These are phyloP conservation scores for Helotiales sp. DNA, from an alignment of 2,329 filamentous ascomycete genomes.

Conservation along the genomic window DNA sequence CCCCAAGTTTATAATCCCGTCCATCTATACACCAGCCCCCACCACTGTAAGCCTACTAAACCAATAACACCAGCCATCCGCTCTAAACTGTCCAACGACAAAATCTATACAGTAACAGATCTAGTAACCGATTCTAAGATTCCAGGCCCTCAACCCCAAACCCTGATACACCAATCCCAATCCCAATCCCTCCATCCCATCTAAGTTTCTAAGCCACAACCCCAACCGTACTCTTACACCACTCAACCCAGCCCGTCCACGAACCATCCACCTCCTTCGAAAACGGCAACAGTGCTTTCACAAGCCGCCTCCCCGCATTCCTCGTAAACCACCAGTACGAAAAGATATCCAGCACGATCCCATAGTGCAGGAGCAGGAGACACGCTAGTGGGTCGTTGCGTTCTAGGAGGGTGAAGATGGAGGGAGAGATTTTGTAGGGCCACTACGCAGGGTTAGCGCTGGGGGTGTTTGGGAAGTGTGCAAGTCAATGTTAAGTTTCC, in stretches of 20 bases:
- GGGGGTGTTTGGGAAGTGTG: too few species aligned
- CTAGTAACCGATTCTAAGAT: not conserved
- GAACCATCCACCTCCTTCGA: not conserved
- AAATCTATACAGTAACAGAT: too few species aligned
- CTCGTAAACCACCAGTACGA: conserved; percentile 12
- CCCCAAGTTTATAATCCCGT: too few species aligned
- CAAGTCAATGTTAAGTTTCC: too few species aligned
- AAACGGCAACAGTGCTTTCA: not conserved
- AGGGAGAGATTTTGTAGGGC: not conserved
- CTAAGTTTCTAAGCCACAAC: not conserved
- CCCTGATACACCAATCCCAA: not conserved
- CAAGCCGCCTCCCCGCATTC: conserved; percentile 6
- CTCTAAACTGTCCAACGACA: not conserved
- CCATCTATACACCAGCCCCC: too few species aligned
- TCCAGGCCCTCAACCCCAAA: not conserved
- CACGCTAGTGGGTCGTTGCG: not conserved
- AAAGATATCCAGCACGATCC: conserved; percentile 6
- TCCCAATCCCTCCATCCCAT: not conserved
- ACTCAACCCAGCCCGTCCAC: not conserved
- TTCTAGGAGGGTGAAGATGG: conserved; percentile 3
- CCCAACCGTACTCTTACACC: not conserved
- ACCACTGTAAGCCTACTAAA: too few species aligned
- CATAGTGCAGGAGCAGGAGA: conserved; percentile 10
- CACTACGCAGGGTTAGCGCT: not conserved
- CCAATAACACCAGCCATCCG: too few species aligned